Evolutionary conservation across 202 grass and related monocot genomes (phyloP), one percentile per base, ranked within the genome.

Genomic region (Cymbopogon flexuosus): DNA sequence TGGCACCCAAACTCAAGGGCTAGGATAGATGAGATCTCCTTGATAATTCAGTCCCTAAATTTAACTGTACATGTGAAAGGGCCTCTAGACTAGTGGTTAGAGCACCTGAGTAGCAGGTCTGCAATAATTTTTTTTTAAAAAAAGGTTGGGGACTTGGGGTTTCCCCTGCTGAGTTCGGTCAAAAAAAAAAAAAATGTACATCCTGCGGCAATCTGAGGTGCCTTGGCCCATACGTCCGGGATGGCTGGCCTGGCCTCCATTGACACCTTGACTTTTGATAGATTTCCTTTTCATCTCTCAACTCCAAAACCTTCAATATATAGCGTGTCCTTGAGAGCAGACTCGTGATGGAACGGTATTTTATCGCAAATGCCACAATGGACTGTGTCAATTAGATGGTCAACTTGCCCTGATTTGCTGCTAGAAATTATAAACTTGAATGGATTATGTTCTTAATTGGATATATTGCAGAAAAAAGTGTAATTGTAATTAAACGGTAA

Each of bases 381-480:
- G 21, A 59, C 39, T 75, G 51, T 6, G 36, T 72, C 63, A 33
- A 57, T 85, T 40, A 31, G 75, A 5, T 49, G 57, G 21, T 43
- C 24, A 77, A 43, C 24, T n/a, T 64, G n/a, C 35, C 34, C 18
- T 72, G 35, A 65, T 72, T 77, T 65, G 60, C 10, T 69, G 49
- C 59, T 7, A 61, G 29, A 51, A 15, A 21, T 42, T 62, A 14
- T 67, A 60, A 37, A 13, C 68, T 73, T 78, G n/a, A 79, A 46
- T 66, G 16, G 8, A 72, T 60, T 60, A 35, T 67, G 7, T 67
- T 68, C 31, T 31, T 56, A 13, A 21, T 51, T 54, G 76, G 33
- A 13, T 56, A 42, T 75, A 52, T 46, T 72, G n/a, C n/a, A n/a
- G n/a, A n/a, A n/a, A n/a, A n/a, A n/a, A n/a, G n/a, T n/a, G n/a